Conservation (phyloP, 1,284 basidiomycete species). For the Phylloporus sp. region DNA sequence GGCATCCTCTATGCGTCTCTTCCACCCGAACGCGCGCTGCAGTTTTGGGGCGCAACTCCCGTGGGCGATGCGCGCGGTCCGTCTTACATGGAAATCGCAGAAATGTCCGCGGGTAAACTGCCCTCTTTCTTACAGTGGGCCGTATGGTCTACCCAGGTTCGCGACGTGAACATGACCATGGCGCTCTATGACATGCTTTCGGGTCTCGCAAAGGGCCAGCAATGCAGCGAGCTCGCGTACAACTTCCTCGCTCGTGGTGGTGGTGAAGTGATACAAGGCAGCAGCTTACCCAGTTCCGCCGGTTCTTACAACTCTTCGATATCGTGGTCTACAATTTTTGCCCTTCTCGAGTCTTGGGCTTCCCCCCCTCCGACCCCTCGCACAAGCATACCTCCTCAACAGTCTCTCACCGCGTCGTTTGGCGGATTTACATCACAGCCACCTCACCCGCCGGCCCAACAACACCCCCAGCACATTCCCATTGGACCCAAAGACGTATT, state of each 20-base stretch:
- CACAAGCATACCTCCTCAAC: constrained; percentile 30
- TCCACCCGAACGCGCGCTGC: constrained; percentile 76
- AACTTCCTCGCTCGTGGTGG: constrained; percentile 79
- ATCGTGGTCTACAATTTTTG: constrained; percentile 57
- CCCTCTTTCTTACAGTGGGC: constrained; percentile 88
- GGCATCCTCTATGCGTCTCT: constrained; percentile 79
- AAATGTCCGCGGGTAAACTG: constrained; percentile 66
- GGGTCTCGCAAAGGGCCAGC: constrained; percentile 84
- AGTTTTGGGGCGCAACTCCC: constrained; percentile 82
- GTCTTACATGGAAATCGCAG: constrained; percentile 58
- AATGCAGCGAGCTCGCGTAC: constrained; percentile 84
- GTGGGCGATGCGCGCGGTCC: constrained; percentile 42
- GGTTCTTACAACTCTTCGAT: constrained; percentile 39
- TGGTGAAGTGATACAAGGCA: constrained; percentile 65
- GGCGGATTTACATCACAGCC: constrained; percentile 34
- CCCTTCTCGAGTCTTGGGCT: constrained; percentile 57
- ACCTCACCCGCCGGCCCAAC: constrained; percentile 21
- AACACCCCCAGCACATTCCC: constrained; percentile 48
- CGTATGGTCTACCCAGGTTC: constrained; percentile 79
- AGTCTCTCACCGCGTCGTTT: constrained; percentile 29
- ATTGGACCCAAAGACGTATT: constrained; percentile 79
- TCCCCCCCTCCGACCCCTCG: constrained; percentile 35
- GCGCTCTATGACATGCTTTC: constrained; percentile 89
- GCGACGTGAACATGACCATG: constrained; percentile 73
- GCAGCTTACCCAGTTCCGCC: constrained; percentile 38